phyloP scores from a whole-genome alignment of 805 yeast species.

The Metschnikowia baotianmanensis region DNA sequence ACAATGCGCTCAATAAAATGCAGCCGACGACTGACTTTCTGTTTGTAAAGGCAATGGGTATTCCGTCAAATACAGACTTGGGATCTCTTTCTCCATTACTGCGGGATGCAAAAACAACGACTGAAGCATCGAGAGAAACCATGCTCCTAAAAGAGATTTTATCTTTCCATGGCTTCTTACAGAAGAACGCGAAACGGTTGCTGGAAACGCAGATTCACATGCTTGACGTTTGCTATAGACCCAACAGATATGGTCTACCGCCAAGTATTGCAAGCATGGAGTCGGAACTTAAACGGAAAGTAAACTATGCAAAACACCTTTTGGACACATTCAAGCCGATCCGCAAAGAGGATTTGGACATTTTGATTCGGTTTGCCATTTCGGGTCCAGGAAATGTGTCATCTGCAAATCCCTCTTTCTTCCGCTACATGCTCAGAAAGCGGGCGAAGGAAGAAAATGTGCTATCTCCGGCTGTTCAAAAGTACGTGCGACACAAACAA shows the following conservation, averaged over 20 bases:
- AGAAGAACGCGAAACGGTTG: constrained; percentile 18
- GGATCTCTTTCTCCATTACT: constrained; percentile 4
- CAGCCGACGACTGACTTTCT: constrained; percentile 11
- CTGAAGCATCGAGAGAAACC: not conserved
- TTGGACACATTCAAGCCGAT: constrained; percentile 25
- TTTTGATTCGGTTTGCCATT: constrained; percentile 20
- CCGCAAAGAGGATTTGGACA: constrained; percentile 14
- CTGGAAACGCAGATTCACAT: constrained; percentile 27
- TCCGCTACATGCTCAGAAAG: constrained; percentile 27
- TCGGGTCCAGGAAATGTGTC: not conserved
- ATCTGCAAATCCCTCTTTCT: constrained; percentile 25
- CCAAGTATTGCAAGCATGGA: constrained; percentile 28
- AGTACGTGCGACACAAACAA: constrained; percentile 23
- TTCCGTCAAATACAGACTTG: not conserved
- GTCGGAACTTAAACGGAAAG: constrained; percentile 22
- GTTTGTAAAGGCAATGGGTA: constrained; percentile 11
- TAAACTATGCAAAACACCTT: constrained; percentile 24
- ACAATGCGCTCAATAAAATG: constrained; percentile 12
- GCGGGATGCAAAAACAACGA: not conserved
- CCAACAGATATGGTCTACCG: constrained; percentile 32
- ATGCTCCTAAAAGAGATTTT: constrained; percentile 14
- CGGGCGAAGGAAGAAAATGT: constrained; percentile 15
- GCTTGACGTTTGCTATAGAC: constrained; percentile 32
- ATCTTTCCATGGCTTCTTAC: constrained; percentile 23
- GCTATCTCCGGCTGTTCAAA: constrained; percentile 20